Percentiles rank a stretch among this genome's conserved stretches.
phyloP scores from a whole-genome alignment of 495 filamentous ascomycete genomes.

The Penicillium fimorum region DNA sequence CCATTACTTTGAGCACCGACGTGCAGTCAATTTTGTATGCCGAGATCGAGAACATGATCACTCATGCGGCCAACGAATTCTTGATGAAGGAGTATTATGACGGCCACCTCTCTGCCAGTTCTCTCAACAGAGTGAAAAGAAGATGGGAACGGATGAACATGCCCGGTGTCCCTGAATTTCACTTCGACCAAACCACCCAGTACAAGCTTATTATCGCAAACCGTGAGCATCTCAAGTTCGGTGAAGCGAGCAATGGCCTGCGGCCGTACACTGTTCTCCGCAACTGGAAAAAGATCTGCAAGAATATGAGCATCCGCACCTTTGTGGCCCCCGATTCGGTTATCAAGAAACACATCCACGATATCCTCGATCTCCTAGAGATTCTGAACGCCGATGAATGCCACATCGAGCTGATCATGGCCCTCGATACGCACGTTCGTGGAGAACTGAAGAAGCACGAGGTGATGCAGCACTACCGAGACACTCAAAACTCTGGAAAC shows the following conservation, averaged over 20 bases:
- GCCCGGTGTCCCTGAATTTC: conserved; percentile 54
- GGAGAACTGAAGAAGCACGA: neutral
- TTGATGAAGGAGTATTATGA: conserved; percentile 44
- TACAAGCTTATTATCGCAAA: conserved; percentile 51
- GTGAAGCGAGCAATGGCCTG: conserved; percentile 32
- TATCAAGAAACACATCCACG: neutral
- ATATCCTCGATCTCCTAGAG: neutral
- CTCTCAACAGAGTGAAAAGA: conserved; percentile 45
- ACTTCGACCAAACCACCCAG: conserved; percentile 57
- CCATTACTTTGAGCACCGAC: conserved; percentile 44
- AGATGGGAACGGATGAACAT: conserved; percentile 52
- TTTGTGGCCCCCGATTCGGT: neutral
- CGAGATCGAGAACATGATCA: conserved; percentile 56
- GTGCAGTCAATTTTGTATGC: conserved; percentile 54
- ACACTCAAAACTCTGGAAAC: neutral
- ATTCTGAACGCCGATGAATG: neutral
- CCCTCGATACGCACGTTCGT: neutral
- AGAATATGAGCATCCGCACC: conserved; percentile 54
- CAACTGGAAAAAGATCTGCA: conserved; percentile 51
- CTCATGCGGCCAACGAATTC: conserved; percentile 51
- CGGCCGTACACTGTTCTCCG: conserved; percentile 42
- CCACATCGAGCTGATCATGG: neutral
- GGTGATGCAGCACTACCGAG: neutral
- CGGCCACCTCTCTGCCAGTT: conserved; percentile 46
- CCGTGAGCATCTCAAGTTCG: conserved; percentile 48